Evolutionary conservation across 306 rosid species (phyloP), one percentile per base, ranked within the genome.

Genomic region (Arachis stenosperma): DNA sequence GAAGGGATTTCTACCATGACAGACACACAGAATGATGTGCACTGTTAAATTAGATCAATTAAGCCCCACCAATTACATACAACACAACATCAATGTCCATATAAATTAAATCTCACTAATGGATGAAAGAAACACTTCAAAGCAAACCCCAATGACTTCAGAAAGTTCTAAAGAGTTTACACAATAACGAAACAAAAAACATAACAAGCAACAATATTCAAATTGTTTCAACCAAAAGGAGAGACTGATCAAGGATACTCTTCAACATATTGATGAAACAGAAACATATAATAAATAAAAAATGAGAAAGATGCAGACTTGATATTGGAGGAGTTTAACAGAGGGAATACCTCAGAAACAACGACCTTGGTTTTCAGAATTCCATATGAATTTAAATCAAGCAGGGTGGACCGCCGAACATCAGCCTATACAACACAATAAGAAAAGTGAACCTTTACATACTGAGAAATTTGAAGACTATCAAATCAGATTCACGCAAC

Each of bases 361-460:
- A 69, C 84, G 3, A 61, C 80, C 65, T 84, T 81, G 53, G 77
- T 70, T 68, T 84, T 79, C 84, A 85, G 48, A 58, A 84, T 62
- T 50, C 82, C 84, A 39, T 88, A 84, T 10, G 75, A 70, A 82
- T 80, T 88, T 66, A 91, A 78, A 59, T 79, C 84, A 62, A 78
- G 86, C 65, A 93, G 84, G 17, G 84, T 41, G 65, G 88, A 85
- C 48, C 97, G 73, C 52, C 96, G 92, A 59, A 90, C 88, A 60
- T 84, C 94, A 82, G 98, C 96, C 98, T 93, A 79, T 33, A 65
- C 55, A 65, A 79, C 56, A 73, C 58, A 39, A 68, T 65, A 78
- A 53, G 57, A 37, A 64, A n/a, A 17, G 64, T 69, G 44, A 71
- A 61, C 57, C 54, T 29, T 17, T 37, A 40, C 5, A 8, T 42